Conservation (phyloP, 345 rosid species). For the Excoecaria agallocha region DNA sequence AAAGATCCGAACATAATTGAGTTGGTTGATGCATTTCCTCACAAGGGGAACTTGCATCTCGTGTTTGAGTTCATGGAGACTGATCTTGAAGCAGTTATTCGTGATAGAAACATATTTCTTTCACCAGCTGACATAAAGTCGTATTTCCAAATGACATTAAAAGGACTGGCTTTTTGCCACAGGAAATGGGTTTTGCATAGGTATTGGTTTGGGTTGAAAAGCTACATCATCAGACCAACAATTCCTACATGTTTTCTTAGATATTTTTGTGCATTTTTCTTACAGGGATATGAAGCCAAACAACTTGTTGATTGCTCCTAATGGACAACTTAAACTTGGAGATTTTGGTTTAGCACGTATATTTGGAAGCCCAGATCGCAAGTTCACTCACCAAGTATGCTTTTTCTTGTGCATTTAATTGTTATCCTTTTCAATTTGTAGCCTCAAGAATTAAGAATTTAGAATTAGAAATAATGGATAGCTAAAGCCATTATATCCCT, state of each 20-base stretch:
- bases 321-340: constrained; percentile 86
- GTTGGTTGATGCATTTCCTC: constrained; percentile 86
- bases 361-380: constrained; percentile 90
- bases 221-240: constrained; percentile 17
- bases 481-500: not conserved
- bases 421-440: not conserved
- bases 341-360: constrained; percentile 96
- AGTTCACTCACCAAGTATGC: constrained; percentile 82
- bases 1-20: constrained; percentile 81
- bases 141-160: constrained; percentile 82
- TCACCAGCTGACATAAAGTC: constrained; percentile 94
- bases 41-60: constrained; percentile 92
- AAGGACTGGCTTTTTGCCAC: constrained; percentile 84
- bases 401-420: not conserved
- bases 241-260: constrained; percentile 15
- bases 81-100: constrained; percentile 94
- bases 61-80: constrained; percentile 98
- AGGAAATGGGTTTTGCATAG: constrained; percentile 97
- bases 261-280: constrained; percentile 17
- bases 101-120: constrained; percentile 77
- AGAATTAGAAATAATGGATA: not conserved
- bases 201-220: constrained; percentile 30
- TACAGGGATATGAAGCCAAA: constrained; percentile 98
- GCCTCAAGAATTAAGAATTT: not conserved
- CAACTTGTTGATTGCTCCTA: constrained; percentile 78